A percentile compares a stretch with the other conserved stretches of the same genome.
Evolutionary conservation across 352 stramenopile species (phyloP).

Genomic region (Phytopythium kandeliae): DNA sequence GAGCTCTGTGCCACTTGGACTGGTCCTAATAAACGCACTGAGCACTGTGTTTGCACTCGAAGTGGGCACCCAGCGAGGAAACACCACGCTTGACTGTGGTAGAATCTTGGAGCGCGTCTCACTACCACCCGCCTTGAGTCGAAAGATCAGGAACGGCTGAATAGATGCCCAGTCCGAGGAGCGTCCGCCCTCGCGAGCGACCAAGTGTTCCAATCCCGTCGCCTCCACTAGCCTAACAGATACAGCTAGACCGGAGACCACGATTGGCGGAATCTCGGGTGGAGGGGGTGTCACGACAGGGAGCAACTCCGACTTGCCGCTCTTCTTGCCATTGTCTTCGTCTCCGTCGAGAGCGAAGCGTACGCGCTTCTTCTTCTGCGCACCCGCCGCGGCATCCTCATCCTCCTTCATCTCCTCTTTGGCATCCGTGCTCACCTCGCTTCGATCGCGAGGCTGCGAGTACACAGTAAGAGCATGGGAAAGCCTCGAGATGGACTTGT

Average conservation of each 20-base stretch:
- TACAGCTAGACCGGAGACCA: slow-evolving; percentile 13
- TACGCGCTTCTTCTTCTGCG: slow-evolving; percentile 55
- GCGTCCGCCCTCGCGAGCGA: slow-evolving; percentile 33
- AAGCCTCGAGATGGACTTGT: slow-evolving; percentile 60
- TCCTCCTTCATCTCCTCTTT: slow-evolving; percentile 9
- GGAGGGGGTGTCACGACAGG: too few species aligned
- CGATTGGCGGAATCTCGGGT: background rate
- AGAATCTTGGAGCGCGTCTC: slow-evolving; percentile 33
- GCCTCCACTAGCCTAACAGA: slow-evolving; percentile 51
- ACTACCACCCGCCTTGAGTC: slow-evolving; percentile 20
- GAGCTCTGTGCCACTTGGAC: background rate
- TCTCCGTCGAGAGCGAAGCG: slow-evolving; percentile 36
- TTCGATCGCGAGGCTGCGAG: background rate
- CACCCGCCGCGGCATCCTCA: slow-evolving; percentile 10
- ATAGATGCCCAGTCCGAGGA: slow-evolving; percentile 31
- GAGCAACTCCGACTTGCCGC: background rate
- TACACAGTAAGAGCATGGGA: slow-evolving; percentile 38
- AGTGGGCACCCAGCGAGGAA: slow-evolving; percentile 56
- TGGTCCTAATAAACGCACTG: slow-evolving; percentile 26
- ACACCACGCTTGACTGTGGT: slow-evolving; percentile 41
- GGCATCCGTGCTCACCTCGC: background rate
- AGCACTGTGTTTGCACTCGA: slow-evolving; percentile 21
- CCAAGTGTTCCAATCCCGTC: slow-evolving; percentile 41
- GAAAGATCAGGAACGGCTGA: slow-evolving; percentile 45
- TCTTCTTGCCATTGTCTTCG: background rate